A percentile compares a stretch with the other conserved stretches of the same genome.
These are phyloP conservation scores for Neurospora sp. DNA, from an alignment of 495 filamentous ascomycete species.

Conservation along the genomic window DNA sequence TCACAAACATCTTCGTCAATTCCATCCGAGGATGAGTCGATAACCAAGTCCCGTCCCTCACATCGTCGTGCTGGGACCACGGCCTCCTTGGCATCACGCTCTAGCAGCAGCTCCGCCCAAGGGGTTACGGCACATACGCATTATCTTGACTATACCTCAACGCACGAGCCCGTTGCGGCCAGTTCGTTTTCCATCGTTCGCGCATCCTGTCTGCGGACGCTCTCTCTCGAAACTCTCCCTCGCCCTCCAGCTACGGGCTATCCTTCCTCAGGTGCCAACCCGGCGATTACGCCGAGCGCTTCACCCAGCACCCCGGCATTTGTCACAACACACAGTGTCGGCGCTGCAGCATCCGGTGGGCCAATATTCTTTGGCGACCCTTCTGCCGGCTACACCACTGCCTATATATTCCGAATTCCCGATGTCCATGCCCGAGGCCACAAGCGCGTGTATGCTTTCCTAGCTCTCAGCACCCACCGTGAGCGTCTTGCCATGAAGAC, in stretches of 20 bases:
- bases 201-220: constrained; percentile 73
- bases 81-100: constrained; percentile 27
- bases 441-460: constrained; percentile 74
- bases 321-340: constrained; percentile 42
- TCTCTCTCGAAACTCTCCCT: constrained; percentile 78
- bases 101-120: constrained; percentile 32
- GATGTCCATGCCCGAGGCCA: constrained; percentile 83
- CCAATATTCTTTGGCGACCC: constrained; percentile 83
- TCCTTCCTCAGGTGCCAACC: constrained; percentile 12
- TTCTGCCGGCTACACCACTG: constrained; percentile 76
- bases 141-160: constrained; percentile 77
- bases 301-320: constrained; percentile 26
- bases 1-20: constrained; percentile 37
- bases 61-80: constrained; percentile 23
- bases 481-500: constrained; percentile 64
- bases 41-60: constrained; percentile 5
- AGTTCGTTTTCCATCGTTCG: constrained; percentile 75
- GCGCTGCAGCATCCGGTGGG: constrained; percentile 43
- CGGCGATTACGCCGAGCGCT: constrained; percentile 24
- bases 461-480: constrained; percentile 66
- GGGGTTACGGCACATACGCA: constrained; percentile 63
- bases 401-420: constrained; percentile 82
- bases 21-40: constrained; percentile 35
- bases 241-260: constrained; percentile 38
- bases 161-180: constrained; percentile 65